Evolutionary conservation across 192 early-diverging fungal species (phyloP).

Genomic region (Backusella psychrophila): DNA sequence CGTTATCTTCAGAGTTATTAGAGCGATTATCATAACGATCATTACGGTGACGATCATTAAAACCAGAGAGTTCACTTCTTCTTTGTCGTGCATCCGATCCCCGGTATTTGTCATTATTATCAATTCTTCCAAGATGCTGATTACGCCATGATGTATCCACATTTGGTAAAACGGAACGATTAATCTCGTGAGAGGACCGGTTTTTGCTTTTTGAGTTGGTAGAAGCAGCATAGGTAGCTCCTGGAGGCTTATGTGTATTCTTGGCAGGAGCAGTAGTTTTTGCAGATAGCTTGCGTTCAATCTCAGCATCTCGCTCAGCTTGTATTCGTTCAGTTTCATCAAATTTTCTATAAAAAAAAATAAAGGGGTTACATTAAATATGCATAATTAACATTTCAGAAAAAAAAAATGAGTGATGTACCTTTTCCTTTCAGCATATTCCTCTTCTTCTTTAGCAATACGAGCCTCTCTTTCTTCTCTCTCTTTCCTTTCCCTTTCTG

Average conservation of each 20-base stretch:
- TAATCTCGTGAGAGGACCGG: background rate
- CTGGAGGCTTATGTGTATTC: background rate
- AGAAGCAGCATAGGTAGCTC: background rate
- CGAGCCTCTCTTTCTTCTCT: conserved; percentile 46
- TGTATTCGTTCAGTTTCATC: conserved; percentile 49
- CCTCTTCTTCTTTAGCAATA: conserved; percentile 40
- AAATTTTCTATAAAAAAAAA: conserved; percentile 26
- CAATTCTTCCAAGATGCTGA: background rate
- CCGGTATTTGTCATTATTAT: no score
- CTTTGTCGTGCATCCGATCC: background rate
- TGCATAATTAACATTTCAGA: background rate
- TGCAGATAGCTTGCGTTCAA: conserved; percentile 37
- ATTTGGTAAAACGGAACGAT: background rate
- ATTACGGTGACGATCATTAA: background rate
- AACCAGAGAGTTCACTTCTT: background rate
- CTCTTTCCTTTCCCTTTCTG: conserved; percentile 40
- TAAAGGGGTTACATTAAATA: background rate
- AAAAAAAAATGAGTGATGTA: background rate
- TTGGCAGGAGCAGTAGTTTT: background rate
- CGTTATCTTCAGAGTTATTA: background rate
- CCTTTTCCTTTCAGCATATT: conserved; percentile 34
- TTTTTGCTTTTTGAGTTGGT: background rate
- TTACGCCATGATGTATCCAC: background rate
- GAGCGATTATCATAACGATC: background rate
- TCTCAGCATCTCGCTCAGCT: conserved; percentile 43